Conservation (phyloP, 345 rosid species). For the Linum tenue region DNA sequence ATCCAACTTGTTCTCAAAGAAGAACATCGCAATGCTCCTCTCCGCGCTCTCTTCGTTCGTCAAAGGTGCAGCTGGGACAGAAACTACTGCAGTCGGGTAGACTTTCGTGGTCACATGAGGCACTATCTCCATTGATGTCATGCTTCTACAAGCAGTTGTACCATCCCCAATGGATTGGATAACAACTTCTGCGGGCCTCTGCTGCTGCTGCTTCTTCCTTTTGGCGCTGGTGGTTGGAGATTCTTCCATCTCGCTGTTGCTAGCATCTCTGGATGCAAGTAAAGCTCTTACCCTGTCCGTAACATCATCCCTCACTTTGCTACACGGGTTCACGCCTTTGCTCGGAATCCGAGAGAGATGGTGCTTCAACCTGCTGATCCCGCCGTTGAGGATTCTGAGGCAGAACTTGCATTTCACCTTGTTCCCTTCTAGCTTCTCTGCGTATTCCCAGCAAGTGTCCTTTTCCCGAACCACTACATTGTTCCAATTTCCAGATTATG, state of each 20-base stretch:
- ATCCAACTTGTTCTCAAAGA: constrained; percentile 75
- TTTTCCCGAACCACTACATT: constrained; percentile 76
- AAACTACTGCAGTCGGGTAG: constrained; percentile 26
- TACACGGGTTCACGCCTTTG: constrained; percentile 87
- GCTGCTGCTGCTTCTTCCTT: constrained; percentile 24
- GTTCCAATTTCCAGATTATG: constrained; percentile 10
- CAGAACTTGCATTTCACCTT: constrained; percentile 81
- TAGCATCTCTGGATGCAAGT: constrained; percentile 46
- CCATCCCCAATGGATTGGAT: constrained; percentile 30
- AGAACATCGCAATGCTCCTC: constrained; percentile 70
- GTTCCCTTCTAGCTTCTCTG: constrained; percentile 80
- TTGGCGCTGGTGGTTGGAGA: constrained; percentile 17
- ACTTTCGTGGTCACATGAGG: constrained; percentile 39
- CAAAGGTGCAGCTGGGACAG: constrained; percentile 22
- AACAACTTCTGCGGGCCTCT: constrained; percentile 29
- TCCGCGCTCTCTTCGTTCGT: constrained; percentile 51
- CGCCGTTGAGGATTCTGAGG: constrained; percentile 61
- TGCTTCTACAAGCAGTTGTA: constrained; percentile 25
- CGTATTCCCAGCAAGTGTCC: constrained; percentile 89
- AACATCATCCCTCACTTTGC: constrained; percentile 77
- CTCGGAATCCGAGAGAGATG: constrained; percentile 81
- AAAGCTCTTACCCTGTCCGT: constrained; percentile 60
- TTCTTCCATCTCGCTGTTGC: constrained; percentile 26
- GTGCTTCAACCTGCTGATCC: constrained; percentile 85
- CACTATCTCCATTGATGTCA: constrained; percentile 22